Base-by-base conservation (phyloP, 2,329 filamentous ascomycete genomes). In the Fusarium albidum region DNA sequence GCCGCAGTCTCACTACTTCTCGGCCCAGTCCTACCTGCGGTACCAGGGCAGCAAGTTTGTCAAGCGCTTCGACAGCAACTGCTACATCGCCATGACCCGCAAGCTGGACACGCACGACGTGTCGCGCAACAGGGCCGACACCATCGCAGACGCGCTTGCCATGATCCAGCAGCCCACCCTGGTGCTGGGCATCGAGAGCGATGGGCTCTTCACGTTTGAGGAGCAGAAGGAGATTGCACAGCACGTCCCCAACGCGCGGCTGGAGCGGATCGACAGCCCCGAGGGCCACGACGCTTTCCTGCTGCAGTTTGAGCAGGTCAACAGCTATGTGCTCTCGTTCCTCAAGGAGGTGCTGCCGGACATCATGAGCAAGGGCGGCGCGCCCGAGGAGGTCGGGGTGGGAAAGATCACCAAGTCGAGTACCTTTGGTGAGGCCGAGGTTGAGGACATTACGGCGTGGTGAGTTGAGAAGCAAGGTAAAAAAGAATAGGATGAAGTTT, bases 11-110 rank as follows among this genome's bases (percentile, higher is more conserved):
- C 95, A 91, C n/a, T 97, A 97, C 75, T 99, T 98, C 75, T 98
- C 95, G 1, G 95, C 95, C 1, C 95, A 99, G 73, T 97, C 93
- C 1, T 99, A 99, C 74, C 84, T 99, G 35, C 90, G 95, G 15
- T 99, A 99, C 74, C 95, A 99, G 75, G 94, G 92, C 49, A 85
- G 89, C 66, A 99, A 99, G 74, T 99, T 99, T 67, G 95, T 98
- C 66, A 92, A 91, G 73, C 90, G 95, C 9, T 99, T 98, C 73
- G 95, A 99, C 74, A 91, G 92, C 68, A 99, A 99, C 73, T 99
- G 95, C 77, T 99, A 99, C 77, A 98, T 99, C 65, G 93, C 95
- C 63, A 97, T 99, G 74, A 98, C 95, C 5, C 89, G 95, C 68
- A 99, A 99, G 75, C 84, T 99, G 13, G 95, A 99, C 71, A 98